These are phyloP conservation scores for Colletotrichum sp. DNA, from an alignment of 2,329 filamentous ascomycete genomes.

Conservation along the genomic window DNA sequence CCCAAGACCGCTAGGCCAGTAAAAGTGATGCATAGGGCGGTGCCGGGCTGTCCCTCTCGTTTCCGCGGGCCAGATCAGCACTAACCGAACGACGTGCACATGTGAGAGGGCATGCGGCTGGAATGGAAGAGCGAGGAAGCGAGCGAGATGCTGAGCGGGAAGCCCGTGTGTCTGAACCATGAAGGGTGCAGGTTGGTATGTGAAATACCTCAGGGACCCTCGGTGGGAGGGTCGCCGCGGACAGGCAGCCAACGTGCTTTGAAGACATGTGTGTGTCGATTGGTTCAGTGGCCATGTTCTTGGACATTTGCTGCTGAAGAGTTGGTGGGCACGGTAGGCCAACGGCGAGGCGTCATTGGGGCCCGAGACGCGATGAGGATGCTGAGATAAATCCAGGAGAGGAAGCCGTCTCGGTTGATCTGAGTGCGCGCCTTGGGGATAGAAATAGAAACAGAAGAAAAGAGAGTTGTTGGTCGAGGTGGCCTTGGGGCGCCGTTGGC, in stretches of 20 bases:
- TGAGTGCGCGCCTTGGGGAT: neutral
- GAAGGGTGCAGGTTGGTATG: neutral
- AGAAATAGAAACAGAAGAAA: neutral
- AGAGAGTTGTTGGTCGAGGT: neutral
- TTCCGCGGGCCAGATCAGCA: constrained; percentile 22
- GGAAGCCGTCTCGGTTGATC: neutral
- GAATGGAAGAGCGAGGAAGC: constrained; percentile 1
- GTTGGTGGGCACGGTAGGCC: neutral
- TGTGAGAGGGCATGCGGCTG: neutral
- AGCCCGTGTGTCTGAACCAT: neutral
- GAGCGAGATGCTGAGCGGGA: neutral
- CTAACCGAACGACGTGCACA: constrained; percentile 13
- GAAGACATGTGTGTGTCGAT: neutral
- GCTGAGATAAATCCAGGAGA: neutral
- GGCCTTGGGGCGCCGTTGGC: neutral
- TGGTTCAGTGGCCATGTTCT: neutral
- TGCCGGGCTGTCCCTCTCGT: constrained; percentile 12
- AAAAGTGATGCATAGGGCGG: constrained; percentile 11
- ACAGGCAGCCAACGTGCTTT: neutral
- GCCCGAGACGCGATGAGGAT: neutral
- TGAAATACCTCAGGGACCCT: neutral
- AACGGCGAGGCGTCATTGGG: neutral
- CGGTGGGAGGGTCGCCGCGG: neutral
- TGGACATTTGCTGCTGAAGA: neutral
- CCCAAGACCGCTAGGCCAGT: constrained; percentile 10